Evolutionary conservation across 2,329 filamentous ascomycete genomes (phyloP).

Genomic region (Cytospora paraplurivora): DNA sequence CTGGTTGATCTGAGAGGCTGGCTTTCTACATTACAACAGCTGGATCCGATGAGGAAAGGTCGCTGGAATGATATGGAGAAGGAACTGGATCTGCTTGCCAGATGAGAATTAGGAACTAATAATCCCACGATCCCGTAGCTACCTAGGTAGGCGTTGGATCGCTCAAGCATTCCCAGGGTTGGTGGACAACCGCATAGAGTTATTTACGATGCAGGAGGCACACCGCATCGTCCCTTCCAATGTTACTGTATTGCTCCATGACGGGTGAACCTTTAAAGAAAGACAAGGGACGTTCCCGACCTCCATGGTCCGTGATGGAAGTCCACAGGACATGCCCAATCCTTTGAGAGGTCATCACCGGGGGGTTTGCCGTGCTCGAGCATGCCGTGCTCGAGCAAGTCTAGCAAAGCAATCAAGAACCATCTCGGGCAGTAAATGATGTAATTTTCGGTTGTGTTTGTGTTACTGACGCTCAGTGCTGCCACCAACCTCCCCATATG

Average conservation of each 20-base stretch:
- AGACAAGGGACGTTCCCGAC: too few species aligned
- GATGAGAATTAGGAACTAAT: background rate
- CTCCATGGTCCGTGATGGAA: slow-evolving; percentile 2
- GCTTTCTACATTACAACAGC: slow-evolving; percentile 65
- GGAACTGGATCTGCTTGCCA: slow-evolving; percentile 34
- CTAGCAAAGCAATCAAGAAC: background rate
- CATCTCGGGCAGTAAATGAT: slow-evolving; percentile 5
- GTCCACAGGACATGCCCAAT: slow-evolving; percentile 15
- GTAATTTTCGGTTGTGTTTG: slow-evolving; percentile 6
- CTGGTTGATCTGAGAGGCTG: slow-evolving; percentile 53
- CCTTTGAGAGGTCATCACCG: background rate
- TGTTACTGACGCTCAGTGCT: slow-evolving; percentile 1
- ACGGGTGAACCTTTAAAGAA: background rate
- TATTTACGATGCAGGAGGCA: background rate
- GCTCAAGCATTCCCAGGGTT: too few species aligned
- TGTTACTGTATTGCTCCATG: background rate
- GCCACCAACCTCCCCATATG: too few species aligned
- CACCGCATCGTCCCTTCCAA: background rate
- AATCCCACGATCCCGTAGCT: too few species aligned
- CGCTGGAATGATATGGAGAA: slow-evolving; percentile 73
- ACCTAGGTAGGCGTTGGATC: background rate
- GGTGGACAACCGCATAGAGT: background rate
- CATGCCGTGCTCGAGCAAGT: background rate
- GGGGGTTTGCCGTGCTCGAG: background rate
- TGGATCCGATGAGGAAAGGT: slow-evolving; percentile 75